These are phyloP conservation scores for Kandelia obovata DNA, from an alignment of 345 rosid species.

Conservation along the genomic window DNA sequence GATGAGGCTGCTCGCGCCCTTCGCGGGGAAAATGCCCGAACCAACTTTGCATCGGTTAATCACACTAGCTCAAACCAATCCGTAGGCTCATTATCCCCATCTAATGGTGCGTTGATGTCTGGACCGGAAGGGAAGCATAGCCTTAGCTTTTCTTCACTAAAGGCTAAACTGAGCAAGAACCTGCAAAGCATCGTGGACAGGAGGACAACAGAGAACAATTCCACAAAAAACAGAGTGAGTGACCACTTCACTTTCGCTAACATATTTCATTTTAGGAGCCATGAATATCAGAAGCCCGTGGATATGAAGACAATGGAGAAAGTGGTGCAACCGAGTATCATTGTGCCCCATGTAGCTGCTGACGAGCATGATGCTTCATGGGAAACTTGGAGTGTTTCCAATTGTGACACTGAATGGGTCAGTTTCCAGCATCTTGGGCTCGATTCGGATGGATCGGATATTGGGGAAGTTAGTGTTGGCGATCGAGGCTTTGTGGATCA, in stretches of 20 bases:
- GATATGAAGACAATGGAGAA: conserved; percentile 48
- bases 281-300: conserved; percentile 34
- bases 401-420: conserved; percentile 50
- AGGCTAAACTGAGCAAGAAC: conserved; percentile 64
- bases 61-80: conserved; percentile 11
- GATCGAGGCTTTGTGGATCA: conserved; percentile 26
- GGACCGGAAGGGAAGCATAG: conserved; percentile 28
- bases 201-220: conserved; percentile 35
- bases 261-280: conserved; percentile 46
- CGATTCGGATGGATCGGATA: conserved; percentile 53
- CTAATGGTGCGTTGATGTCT: conserved; percentile 17
- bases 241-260: conserved; percentile 65
- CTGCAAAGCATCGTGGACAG: conserved; percentile 55
- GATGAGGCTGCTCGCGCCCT: conserved; percentile 74
- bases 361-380: conserved; percentile 28
- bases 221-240: conserved; percentile 56
- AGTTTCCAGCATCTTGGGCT: conserved; percentile 48
- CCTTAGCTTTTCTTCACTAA: conserved; percentile 54
- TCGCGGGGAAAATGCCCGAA: conserved; percentile 63
- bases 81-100: conserved; percentile 8
- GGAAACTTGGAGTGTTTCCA: conserved; percentile 57
- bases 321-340: conserved; percentile 61
- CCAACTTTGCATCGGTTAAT: conserved; percentile 42
- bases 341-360: conserved; percentile 34
- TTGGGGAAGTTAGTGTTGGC: conserved; percentile 30